Evolutionary conservation across 2,329 filamentous ascomycete genomes (phyloP), one percentile per base, ranked within the genome.

Genomic region (Incumbomyces lentus): DNA sequence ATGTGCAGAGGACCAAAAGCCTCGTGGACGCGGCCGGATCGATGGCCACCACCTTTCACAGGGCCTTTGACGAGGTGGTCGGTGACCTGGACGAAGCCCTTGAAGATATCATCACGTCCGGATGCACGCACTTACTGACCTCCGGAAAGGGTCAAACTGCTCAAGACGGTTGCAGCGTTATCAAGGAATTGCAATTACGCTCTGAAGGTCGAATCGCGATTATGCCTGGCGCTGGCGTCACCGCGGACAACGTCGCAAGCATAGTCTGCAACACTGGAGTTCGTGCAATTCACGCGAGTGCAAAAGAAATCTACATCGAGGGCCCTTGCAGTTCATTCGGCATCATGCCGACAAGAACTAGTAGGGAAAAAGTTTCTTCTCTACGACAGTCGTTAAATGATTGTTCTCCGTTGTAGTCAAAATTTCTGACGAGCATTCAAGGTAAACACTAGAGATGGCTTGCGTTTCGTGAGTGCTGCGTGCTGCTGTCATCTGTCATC

Each of bases 31-130:
- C 64, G 2, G 71, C 72, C 1, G 55, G 51, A 2, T 63, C 65
- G 2, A 55, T 65, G 19, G 67, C 69, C 2, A 76, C 72, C 54
- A 76, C 73, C 2, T 78, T 78, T 44, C 74, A 77, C 55, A 65
- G 73, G 6, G 74, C 74, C 0, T 72, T 77, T 51, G 74, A 77
- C 54, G 52, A 54, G 19, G 16, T 40, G 12, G 12, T 13, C 29
- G 22, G 22, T 4, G 47, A 50, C 18, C 40, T 46, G 14, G 13
- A 11, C 7, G 53, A 62, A 35, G 63, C 69, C 1, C 53, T 69
- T 8, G 57, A 65, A 7, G 59, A 60, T 14, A 58, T 73, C n/a
- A 56, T 67, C 0, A 47, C 41, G 1, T 66, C 67, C 44, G 72
- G 73, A 1, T 76, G 76, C 54, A 47, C 44, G 7, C 55, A 62